Evolutionary conservation across 176 grass and related monocot species (phyloP).

Genomic region (Aegilops sharonensis): DNA sequence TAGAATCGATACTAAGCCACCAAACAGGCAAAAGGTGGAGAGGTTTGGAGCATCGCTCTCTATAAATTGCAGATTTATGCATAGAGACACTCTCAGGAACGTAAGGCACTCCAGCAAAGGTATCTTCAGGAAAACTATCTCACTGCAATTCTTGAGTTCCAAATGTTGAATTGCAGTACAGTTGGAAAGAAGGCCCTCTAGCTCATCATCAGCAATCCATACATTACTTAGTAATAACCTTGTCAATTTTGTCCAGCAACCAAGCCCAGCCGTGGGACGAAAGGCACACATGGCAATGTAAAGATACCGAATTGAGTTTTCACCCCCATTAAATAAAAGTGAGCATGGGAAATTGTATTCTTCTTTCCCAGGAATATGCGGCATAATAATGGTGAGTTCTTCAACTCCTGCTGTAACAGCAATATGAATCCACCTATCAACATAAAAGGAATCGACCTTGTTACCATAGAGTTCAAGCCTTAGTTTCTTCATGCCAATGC

Average conservation of each 20-base stretch:
- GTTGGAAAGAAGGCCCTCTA: background rate
- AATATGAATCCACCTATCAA: background rate
- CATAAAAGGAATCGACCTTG: background rate
- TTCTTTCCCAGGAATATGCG: too few relatives aligned
- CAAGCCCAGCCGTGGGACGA: background rate
- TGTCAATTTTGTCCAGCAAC: background rate
- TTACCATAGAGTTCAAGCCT: background rate
- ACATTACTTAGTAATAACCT: background rate
- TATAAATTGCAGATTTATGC: background rate
- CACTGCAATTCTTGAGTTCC: background rate
- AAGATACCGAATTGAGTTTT: background rate
- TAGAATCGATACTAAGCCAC: background rate
- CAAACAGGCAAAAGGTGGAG: background rate
- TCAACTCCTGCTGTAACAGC: constrained; percentile 2
- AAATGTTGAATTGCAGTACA: background rate
- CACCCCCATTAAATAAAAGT: background rate
- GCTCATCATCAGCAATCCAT: background rate
- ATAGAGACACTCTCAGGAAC: background rate
- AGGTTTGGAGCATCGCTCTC: background rate
- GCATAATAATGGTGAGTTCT: background rate
- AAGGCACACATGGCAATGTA: background rate
- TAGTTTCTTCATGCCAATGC: background rate
- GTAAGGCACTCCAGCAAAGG: background rate
- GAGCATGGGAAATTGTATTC: background rate
- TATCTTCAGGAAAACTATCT: background rate